These are phyloP conservation scores for Alternaria viburni DNA, from an alignment of 2,329 filamentous ascomycete species.

Conservation along the genomic window DNA sequence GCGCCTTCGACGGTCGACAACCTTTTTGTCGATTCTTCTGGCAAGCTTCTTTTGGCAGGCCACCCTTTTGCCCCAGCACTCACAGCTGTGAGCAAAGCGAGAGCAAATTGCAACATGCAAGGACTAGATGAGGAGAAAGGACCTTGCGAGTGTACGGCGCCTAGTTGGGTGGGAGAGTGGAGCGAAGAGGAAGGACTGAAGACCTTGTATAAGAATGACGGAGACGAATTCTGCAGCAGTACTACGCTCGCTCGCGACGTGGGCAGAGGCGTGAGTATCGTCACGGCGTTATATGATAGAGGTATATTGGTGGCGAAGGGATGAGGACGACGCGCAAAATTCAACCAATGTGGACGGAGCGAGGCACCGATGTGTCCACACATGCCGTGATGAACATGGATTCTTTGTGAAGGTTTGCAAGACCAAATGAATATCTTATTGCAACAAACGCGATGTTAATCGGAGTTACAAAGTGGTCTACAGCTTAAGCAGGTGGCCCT, in stretches of 20 bases:
- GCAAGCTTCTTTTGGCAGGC: conserved; percentile 51
- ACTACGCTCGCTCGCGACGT: conserved; percentile 49
- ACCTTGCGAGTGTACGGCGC: conserved; percentile 35
- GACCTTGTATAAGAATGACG: conserved; percentile 44
- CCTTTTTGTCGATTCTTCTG: conserved; percentile 45
- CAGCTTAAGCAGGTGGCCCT: background rate
- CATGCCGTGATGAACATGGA: background rate
- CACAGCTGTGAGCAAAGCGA: conserved; percentile 25
- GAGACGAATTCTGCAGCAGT: conserved; percentile 45
- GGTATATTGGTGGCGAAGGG: conserved; percentile 49
- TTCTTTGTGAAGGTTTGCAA: background rate
- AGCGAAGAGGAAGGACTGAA: conserved; percentile 40
- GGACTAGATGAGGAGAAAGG: conserved; percentile 23
- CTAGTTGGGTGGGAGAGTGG: conserved; percentile 52
- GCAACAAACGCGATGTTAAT: background rate
- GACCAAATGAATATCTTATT: background rate
- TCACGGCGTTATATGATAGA: conserved; percentile 50
- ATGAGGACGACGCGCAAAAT: conserved; percentile 3
- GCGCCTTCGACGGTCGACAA: conserved; percentile 50
- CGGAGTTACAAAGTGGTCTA: background rate
- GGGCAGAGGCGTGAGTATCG: conserved; percentile 42
- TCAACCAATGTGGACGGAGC: background rate
- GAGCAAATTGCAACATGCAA: conserved; percentile 24
- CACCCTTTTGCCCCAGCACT: conserved; percentile 48
- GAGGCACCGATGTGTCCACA: background rate